Conservation (phyloP, 768 basidiomycete genomes). For the Tricholoma bakamatsutake region DNA sequence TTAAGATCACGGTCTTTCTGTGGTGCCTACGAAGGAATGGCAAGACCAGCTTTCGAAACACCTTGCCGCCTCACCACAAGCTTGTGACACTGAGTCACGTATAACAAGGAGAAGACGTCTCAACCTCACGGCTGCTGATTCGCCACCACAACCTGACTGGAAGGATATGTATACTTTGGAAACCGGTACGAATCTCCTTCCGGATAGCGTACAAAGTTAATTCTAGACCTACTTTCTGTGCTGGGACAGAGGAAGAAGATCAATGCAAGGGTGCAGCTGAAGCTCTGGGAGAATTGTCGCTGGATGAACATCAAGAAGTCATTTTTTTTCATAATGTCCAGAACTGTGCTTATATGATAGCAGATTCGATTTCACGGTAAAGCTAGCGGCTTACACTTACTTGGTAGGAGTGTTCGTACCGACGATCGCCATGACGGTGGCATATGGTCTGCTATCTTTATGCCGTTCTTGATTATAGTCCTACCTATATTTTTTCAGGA, state of each 20-base stretch:
- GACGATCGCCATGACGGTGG: conserved; percentile 67
- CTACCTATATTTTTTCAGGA: conserved; percentile 33
- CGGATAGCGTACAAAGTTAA: background rate
- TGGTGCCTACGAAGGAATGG: conserved; percentile 71
- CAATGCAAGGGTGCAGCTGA: conserved; percentile 42
- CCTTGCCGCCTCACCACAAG: conserved; percentile 30
- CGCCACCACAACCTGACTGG: conserved; percentile 41
- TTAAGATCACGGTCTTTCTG: conserved; percentile 54
- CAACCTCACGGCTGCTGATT: conserved; percentile 23
- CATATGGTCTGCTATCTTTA: conserved; percentile 44
- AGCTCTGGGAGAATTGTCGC: conserved; percentile 62
- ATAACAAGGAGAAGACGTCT: conserved; percentile 21
- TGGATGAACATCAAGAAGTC: conserved; percentile 75
- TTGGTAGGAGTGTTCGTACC: conserved; percentile 59
- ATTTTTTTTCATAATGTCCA: background rate
- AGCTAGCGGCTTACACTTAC: conserved; percentile 68
- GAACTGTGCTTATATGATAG: conserved; percentile 3
- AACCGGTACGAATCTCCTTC: conserved; percentile 7
- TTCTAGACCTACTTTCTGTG: background rate
- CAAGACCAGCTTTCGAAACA: conserved; percentile 64
- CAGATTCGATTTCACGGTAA: conserved; percentile 84
- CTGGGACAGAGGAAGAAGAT: conserved; percentile 26
- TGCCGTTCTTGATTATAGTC: conserved; percentile 11
- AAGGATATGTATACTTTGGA: conserved; percentile 58
- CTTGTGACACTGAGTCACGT: conserved; percentile 13